Evolutionary conservation across 2,329 filamentous ascomycete species (phyloP), one percentile per base, ranked within the genome.

Genomic region (Camillea tinctor): DNA sequence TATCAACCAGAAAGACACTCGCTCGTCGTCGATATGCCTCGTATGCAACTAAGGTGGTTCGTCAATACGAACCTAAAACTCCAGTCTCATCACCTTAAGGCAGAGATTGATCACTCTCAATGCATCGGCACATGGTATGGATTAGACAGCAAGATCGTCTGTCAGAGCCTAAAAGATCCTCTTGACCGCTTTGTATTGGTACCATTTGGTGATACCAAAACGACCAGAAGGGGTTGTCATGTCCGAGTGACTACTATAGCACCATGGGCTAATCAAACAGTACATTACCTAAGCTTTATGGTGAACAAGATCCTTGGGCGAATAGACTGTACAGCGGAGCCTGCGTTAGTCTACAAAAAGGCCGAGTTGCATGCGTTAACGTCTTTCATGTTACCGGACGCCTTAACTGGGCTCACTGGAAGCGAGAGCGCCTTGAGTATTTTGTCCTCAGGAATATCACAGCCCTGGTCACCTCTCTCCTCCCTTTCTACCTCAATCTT

Each of bases 321-420:
- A 0, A 70, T 91, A 0, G 78, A 82, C 2, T 88, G 85, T 44
- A 77, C 86, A 0, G 74, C 83, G 0, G 87, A 89, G 52, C 83
- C 84, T 0, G 69, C 69, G 0, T 71, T 87, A 0, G 72, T 86
- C 0, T 87, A 86, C 58, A 75, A 75, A 1, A 88, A 87, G 65
- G 86, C 85, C 0, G 71, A 80, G 3, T 69, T 86, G 1, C 88
- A 91, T 66, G 88, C 87, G 0, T 72, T 80, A 4, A 90, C 88
- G 0, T 87, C 87, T 0, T 84, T 81, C 30, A 66, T 80, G 0
- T 40, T 89, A 0, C 80, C 84, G 0, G 88, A 90, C 66, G 72
- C 76, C 0, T 75, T 90, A 0, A 89, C 86, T 0, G 74, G 78
- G 0, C 76, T 80, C 0, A 89, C 85, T 0, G 88, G 88, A 0